A percentile compares a stretch with the other conserved stretches of the same genome.
Evolutionary conservation across 352 stramenopile genomes (phyloP).

Genomic region (Chloridella minuta): DNA sequence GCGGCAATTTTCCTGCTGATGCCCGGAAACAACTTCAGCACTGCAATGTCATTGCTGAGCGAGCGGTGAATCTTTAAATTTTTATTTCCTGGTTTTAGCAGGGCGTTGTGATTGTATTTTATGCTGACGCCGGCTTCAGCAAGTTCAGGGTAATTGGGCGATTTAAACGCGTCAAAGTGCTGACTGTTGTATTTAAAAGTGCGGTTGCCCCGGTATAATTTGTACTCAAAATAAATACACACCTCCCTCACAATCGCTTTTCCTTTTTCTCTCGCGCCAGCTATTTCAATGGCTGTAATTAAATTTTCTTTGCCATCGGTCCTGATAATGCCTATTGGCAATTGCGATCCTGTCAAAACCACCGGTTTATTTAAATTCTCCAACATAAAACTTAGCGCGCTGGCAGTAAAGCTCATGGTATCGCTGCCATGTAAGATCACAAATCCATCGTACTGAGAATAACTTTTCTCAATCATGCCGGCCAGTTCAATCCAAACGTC

Average conservation of each 20-base stretch:
- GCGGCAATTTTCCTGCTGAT: background rate
- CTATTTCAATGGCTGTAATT: background rate
- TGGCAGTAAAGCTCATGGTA: background rate
- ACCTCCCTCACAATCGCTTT: background rate
- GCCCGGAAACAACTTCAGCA: background rate
- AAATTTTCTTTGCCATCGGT: background rate
- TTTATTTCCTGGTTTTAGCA: background rate
- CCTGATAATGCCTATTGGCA: background rate
- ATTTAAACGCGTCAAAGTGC: background rate
- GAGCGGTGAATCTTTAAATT: background rate
- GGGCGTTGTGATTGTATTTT: background rate
- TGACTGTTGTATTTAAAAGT: background rate
- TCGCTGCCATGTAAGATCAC: background rate
- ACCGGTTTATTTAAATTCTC: background rate
- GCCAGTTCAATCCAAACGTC: background rate
- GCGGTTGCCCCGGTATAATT: background rate
- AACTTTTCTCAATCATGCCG: background rate
- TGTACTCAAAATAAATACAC: background rate
- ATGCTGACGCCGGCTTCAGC: background rate
- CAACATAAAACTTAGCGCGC: background rate
- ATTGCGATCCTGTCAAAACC: background rate
- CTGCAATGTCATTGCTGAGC: background rate
- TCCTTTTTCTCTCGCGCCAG: background rate
- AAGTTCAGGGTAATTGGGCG: background rate
- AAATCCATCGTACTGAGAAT: background rate